These are phyloP conservation scores for Urochloa ruziziensis DNA, from an alignment of 176 grass and related monocot species.

Conservation along the genomic window DNA sequence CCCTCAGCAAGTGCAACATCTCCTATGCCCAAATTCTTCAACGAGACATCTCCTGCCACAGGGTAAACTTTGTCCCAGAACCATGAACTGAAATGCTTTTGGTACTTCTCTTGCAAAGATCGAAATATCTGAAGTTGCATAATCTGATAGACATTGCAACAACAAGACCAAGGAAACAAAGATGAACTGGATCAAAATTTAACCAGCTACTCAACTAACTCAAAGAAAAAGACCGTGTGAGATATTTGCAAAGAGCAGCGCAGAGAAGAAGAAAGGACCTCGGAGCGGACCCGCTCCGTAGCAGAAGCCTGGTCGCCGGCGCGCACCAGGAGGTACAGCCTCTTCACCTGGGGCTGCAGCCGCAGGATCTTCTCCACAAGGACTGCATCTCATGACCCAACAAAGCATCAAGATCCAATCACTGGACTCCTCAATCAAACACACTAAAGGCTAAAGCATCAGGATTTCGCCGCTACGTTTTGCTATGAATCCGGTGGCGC, in stretches of 20 bases:
- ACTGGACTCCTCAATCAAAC: background rate
- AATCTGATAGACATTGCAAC: background rate
- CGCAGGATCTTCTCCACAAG: constrained; percentile 34
- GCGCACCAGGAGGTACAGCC: constrained; percentile 32
- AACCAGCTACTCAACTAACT: background rate
- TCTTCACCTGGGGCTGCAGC: constrained; percentile 8
- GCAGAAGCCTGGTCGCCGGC: constrained; percentile 7
- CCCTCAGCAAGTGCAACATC: background rate
- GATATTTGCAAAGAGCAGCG: background rate
- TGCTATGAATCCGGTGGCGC: constrained; percentile 30
- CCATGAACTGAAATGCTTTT: constrained; percentile 4
- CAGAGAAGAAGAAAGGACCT: background rate
- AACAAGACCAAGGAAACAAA: background rate
- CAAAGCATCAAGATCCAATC: background rate
- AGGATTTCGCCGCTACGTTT: constrained; percentile 3
- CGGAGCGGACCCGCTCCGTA: background rate
- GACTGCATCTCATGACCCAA: background rate
- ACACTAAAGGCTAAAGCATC: background rate
- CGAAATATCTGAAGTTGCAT: constrained; percentile 17
- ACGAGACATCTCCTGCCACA: constrained; percentile 10
- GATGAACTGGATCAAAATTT: background rate
- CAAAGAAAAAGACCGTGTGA: background rate
- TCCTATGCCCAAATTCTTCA: constrained; percentile 25
- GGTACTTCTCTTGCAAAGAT: constrained; percentile 3
- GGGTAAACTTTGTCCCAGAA: constrained; percentile 26